Percentiles rank a stretch among this genome's conserved stretches.
These are phyloP conservation scores for Boletus pseudopeckii DNA, from an alignment of 768 basidiomycete genomes.

Conservation along the genomic window DNA sequence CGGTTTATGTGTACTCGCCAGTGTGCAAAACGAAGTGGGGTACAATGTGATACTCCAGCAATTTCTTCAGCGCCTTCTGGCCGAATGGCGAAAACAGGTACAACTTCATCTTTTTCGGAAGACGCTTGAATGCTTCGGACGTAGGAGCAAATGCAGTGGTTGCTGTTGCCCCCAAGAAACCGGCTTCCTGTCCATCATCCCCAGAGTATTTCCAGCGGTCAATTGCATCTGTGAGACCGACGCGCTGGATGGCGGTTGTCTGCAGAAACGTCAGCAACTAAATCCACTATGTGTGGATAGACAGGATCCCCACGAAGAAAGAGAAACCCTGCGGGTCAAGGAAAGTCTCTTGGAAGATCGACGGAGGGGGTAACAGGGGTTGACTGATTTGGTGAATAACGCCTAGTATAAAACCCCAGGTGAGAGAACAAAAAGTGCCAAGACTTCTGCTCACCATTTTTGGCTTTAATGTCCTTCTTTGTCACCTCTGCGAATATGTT, in stretches of 20 bases:
- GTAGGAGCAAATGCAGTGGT: slow-evolving; percentile 9
- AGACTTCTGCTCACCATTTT: slow-evolving; percentile 5
- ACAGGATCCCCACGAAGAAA: slow-evolving; percentile 7
- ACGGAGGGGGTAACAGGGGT: slow-evolving; percentile 10
- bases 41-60: slow-evolving; percentile 13
- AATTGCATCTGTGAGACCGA: slow-evolving; percentile 5
- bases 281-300: background rate
- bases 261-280: background rate
- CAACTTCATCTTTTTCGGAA: slow-evolving; percentile 5
- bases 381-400: slow-evolving; percentile 14
- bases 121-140: slow-evolving; percentile 5
- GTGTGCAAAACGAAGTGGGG: slow-evolving; percentile 4
- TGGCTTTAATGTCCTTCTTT: slow-evolving; percentile 5
- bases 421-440: background rate
- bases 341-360: slow-evolving; percentile 15
- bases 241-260: slow-evolving; percentile 15
- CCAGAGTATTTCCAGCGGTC: background rate
- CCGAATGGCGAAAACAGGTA: slow-evolving; percentile 15
- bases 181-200: background rate
- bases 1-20: background rate
- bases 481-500: slow-evolving; percentile 9
- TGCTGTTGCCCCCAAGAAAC: slow-evolving; percentile 3
- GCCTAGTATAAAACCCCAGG: background rate
- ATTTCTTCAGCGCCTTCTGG: slow-evolving; percentile 9
- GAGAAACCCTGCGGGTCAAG: slow-evolving; percentile 6